Conservation (phyloP, 192 early-diverging fungal genomes). For the Rhizoclosmatium sp. region DNA sequence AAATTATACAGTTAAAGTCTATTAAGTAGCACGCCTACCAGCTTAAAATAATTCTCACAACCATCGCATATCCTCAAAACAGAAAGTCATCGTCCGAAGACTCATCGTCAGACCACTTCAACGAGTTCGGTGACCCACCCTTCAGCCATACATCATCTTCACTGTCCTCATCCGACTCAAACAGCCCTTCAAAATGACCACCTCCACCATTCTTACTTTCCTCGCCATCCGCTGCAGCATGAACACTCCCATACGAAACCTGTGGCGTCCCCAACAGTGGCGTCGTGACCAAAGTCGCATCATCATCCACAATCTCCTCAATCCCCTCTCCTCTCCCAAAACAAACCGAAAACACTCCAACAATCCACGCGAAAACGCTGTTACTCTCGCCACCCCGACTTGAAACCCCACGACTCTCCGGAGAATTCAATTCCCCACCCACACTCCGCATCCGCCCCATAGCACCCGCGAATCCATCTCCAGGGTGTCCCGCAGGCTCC, state of each 20-base stretch:
- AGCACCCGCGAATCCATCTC: neutral
- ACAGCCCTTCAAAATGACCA: neutral
- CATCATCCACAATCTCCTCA: neutral
- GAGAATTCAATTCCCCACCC: neutral
- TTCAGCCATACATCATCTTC: neutral
- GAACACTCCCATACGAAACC: neutral
- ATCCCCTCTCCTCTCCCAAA: neutral
- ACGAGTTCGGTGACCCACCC: neutral
- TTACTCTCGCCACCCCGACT: neutral
- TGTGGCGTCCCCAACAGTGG: neutral
- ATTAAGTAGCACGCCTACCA: too few relatives aligned
- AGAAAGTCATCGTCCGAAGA: neutral
- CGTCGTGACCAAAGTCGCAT: neutral
- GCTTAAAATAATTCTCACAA: too few relatives aligned
- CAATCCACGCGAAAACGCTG: neutral
- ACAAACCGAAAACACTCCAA: neutral
- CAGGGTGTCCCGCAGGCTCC: neutral
- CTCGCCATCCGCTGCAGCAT: too few relatives aligned
- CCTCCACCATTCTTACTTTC: neutral
- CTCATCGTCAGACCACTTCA: slow-evolving; percentile 3
- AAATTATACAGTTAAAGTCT: too few relatives aligned
- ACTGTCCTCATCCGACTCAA: neutral
- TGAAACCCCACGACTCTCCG: too few relatives aligned
- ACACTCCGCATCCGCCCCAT: neutral
- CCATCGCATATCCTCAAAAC: too few relatives aligned